Conservation (phyloP, 192 early-diverging fungal species). For the Coemansia furcata region DNA sequence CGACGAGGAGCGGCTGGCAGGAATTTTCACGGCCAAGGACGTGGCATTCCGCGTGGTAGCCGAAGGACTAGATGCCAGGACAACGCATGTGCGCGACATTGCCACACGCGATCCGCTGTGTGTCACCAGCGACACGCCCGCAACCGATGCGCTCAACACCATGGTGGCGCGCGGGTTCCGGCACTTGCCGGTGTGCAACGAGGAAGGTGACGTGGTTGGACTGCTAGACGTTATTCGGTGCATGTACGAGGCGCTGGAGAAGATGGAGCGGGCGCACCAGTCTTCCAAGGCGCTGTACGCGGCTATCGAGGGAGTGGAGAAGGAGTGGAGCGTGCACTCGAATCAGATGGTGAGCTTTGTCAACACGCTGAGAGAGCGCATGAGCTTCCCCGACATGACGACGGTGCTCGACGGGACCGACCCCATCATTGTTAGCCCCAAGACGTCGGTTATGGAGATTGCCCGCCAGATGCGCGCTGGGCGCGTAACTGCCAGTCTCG, state of each 20-base stretch:
- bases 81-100: constrained; percentile 75
- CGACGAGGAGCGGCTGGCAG: constrained; percentile 83
- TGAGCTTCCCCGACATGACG: constrained; percentile 88
- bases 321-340: constrained; percentile 73
- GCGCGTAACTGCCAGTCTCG: constrained; percentile 73
- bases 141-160: constrained; percentile 78
- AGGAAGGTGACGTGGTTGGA: constrained; percentile 82
- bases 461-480: constrained; percentile 71
- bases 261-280: constrained; percentile 81
- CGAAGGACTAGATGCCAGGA: constrained; percentile 61
- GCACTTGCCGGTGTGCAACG: constrained; percentile 83
- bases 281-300: constrained; percentile 79
- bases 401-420: constrained; percentile 71
- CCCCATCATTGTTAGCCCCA: constrained; percentile 62
- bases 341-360: constrained; percentile 70
- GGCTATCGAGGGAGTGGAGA: constrained; percentile 77
- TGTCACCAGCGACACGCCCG: constrained; percentile 76
- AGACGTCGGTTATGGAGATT: constrained; percentile 68
- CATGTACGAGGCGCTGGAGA: constrained; percentile 80
- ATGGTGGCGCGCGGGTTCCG: constrained; percentile 83
- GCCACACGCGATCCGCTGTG: constrained; percentile 92
- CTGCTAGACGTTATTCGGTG: constrained; percentile 84
- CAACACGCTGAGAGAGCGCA: constrained; percentile 73
- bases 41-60: constrained; percentile 94
- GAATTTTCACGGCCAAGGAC: constrained; percentile 98